Evolutionary conservation across 2,329 filamentous ascomycete genomes (phyloP).

Genomic region (Annulohypoxylon truncatum): DNA sequence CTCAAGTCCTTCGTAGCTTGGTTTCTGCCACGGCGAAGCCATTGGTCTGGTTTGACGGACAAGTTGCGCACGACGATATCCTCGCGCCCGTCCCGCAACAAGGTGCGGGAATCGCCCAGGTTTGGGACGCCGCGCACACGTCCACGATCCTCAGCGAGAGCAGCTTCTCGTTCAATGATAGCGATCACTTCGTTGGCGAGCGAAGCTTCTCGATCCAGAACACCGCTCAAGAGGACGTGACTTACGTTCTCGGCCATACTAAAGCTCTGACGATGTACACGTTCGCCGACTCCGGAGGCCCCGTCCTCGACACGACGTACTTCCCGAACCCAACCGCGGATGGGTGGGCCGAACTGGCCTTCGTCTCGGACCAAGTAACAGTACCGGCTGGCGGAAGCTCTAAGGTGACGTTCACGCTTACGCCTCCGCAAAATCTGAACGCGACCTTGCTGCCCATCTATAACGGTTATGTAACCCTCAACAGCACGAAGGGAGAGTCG

Average conservation of each 20-base stretch:
- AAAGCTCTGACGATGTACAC: constrained; percentile 51
- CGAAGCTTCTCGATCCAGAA: constrained; percentile 54
- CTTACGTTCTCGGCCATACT: constrained; percentile 50
- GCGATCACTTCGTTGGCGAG: constrained; percentile 50
- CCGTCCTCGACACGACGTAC: neutral
- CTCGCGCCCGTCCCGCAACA: constrained; percentile 53
- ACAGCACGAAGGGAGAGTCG: constrained; percentile 16
- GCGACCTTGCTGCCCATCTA: constrained; percentile 16
- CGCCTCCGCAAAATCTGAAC: constrained; percentile 16
- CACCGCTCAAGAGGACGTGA: constrained; percentile 48
- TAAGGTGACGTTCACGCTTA: constrained; percentile 12
- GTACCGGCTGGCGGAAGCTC: constrained; percentile 8
- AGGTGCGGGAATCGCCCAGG: constrained; percentile 56
- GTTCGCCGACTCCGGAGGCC: neutral
- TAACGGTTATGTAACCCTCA: constrained; percentile 23
- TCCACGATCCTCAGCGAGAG: constrained; percentile 50
- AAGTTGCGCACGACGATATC: constrained; percentile 13
- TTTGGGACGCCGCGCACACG: constrained; percentile 52
- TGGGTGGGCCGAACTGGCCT: constrained; percentile 23
- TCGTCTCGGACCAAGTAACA: constrained; percentile 21
- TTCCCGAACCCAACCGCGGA: constrained; percentile 28
- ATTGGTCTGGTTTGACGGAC: constrained; percentile 48
- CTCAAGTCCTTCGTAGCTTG: constrained; percentile 42
- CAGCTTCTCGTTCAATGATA: constrained; percentile 58
- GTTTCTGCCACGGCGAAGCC: constrained; percentile 50